These are phyloP conservation scores for Psophocarpus tetragonolobus DNA, from an alignment of 306 rosid species.

Conservation along the genomic window DNA sequence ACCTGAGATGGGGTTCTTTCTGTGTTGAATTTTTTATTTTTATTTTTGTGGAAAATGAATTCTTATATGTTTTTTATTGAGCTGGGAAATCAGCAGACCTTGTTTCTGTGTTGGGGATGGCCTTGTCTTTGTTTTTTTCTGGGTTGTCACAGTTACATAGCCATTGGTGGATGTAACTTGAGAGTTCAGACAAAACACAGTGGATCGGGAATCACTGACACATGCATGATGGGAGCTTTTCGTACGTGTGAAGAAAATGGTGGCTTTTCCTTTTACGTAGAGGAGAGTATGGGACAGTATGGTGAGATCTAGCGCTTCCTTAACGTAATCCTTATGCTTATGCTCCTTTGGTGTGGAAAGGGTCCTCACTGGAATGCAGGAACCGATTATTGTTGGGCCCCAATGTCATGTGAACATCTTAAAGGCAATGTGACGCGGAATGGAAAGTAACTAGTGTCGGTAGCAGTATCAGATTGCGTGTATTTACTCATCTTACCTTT, in stretches of 20 bases:
- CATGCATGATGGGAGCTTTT: conserved; percentile 46
- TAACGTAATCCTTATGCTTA: too few relatives aligned
- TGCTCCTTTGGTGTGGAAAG: conserved; percentile 34
- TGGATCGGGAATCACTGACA: conserved; percentile 44
- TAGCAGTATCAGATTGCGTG: conserved; percentile 48
- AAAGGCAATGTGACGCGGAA: conserved; percentile 42
- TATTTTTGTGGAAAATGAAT: too few relatives aligned
- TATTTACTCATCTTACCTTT: conserved; percentile 34
- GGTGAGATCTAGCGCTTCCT: conserved; percentile 46
- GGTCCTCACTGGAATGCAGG: conserved; percentile 14
- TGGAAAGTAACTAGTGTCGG: conserved; percentile 56
- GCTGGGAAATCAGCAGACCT: not conserved
- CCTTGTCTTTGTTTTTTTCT: not conserved
- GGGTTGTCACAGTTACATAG: not conserved
- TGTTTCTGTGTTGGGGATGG: not conserved
- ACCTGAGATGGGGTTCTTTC: conserved; percentile 23
- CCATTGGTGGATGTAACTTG: conserved; percentile 17
- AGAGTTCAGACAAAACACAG: conserved; percentile 15
- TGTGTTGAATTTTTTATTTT: not conserved
- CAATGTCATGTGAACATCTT: conserved; percentile 56
- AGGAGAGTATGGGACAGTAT: conserved; percentile 19
- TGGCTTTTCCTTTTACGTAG: conserved; percentile 32
- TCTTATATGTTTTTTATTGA: not conserved
- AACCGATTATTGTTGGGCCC: conserved; percentile 49
- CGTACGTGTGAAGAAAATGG: conserved; percentile 55